These are phyloP conservation scores for Trichoderma sp. DNA, from an alignment of 2,329 filamentous ascomycete species.

Conservation along the genomic window DNA sequence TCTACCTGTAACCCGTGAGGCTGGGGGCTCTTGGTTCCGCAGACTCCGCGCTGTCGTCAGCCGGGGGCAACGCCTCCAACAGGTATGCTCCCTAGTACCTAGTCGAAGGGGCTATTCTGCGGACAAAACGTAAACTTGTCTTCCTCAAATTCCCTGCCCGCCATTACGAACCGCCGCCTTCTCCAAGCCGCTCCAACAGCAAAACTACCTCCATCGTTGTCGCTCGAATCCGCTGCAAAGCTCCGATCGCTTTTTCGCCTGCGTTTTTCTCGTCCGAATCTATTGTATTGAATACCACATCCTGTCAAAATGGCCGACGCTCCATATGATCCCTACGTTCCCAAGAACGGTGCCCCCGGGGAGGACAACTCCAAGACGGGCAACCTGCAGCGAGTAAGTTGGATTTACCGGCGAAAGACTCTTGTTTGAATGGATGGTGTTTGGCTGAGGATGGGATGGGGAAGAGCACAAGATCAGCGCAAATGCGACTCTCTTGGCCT, in stretches of 20 bases:
- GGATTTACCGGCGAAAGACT: background rate
- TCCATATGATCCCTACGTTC: slow-evolving; percentile 90
- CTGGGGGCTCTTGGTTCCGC: slow-evolving; percentile 27
- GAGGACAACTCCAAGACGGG: background rate
- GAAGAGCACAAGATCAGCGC: background rate
- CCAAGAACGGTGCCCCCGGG: slow-evolving; percentile 60
- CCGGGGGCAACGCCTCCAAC: slow-evolving; percentile 24
- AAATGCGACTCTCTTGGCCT: background rate
- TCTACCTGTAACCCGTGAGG: background rate
- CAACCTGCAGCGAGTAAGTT: slow-evolving; percentile 12
- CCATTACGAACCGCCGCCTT: slow-evolving; percentile 21
- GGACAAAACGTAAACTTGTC: slow-evolving; percentile 23
- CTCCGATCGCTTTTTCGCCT: background rate
- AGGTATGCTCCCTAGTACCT: slow-evolving; percentile 18
- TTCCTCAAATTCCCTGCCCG: slow-evolving; percentile 25
- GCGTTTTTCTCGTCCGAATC: background rate
- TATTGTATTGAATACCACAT: background rate
- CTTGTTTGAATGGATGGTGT: background rate
- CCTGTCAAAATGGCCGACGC: slow-evolving; percentile 53
- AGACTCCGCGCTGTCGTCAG: slow-evolving; percentile 33
- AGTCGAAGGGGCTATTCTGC: slow-evolving; percentile 17
- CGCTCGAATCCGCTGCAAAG: slow-evolving; percentile 4
- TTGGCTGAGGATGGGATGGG: background rate
- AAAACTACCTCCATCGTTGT: slow-evolving; percentile 24
- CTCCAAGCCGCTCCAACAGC: slow-evolving; percentile 28